These are phyloP conservation scores for Lodderomyces oxycetoniae DNA, from an alignment of 1,139 yeast species.

Conservation along the genomic window DNA sequence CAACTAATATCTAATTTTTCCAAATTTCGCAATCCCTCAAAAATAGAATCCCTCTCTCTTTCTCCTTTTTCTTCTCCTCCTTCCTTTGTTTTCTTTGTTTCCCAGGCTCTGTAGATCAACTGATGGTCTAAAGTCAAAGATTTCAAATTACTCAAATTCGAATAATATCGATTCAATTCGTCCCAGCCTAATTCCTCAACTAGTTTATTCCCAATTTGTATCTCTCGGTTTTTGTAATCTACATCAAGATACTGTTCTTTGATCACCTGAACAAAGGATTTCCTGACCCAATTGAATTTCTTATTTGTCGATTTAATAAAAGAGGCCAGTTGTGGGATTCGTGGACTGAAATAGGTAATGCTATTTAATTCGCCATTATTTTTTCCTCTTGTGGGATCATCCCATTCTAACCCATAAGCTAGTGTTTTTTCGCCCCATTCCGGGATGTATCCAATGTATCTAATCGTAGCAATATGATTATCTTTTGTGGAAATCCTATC, in stretches of 20 bases:
- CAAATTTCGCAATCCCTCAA: conserved; percentile 22
- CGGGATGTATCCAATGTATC: conserved; percentile 52
- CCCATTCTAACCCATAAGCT: conserved; percentile 89
- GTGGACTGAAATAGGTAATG: conserved; percentile 48
- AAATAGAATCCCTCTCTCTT: conserved; percentile 10
- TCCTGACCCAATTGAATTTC: conserved; percentile 21
- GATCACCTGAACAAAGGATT: conserved; percentile 43
- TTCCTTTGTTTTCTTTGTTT: conserved; percentile 3
- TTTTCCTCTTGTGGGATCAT: conserved; percentile 62
- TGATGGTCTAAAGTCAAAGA: conserved; percentile 48
- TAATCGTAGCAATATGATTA: conserved; percentile 57
- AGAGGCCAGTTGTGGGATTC: conserved; percentile 48
- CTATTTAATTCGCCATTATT: conserved; percentile 73
- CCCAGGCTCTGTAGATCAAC: conserved; percentile 18
- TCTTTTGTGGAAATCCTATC: conserved; percentile 42
- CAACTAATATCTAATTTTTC: conserved; percentile 54
- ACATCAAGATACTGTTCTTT: conserved; percentile 41
- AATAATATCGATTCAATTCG: conserved; percentile 43
- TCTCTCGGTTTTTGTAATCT: conserved; percentile 17
- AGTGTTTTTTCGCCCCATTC: conserved; percentile 49
- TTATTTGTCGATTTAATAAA: conserved; percentile 51
- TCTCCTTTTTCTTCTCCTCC: background rate
- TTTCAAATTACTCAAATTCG: conserved; percentile 41
- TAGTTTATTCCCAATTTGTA: conserved; percentile 49
- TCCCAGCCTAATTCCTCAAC: conserved; percentile 67